phyloP scores from a whole-genome alignment of 768 basidiomycete species.

The Panaeolus cyanescens region DNA sequence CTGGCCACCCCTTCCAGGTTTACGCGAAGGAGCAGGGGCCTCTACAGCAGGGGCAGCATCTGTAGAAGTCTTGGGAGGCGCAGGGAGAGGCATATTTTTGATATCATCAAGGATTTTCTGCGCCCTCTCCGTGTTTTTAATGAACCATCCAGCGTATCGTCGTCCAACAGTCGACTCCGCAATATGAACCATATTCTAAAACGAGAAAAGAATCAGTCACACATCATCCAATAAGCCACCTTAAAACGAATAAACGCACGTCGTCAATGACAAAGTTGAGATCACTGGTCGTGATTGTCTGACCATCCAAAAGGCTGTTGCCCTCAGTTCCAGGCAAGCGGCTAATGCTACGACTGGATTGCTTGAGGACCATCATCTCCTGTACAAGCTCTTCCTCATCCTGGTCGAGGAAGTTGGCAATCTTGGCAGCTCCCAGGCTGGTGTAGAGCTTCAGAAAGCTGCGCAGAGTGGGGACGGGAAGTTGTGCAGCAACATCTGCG shows the following conservation, averaged over 20 bases:
- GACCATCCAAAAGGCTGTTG: conserved; percentile 76
- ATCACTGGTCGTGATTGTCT: conserved; percentile 88
- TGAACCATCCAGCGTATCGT: conserved; percentile 96
- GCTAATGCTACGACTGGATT: conserved; percentile 76
- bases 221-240: background rate
- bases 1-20: conserved; percentile 42
- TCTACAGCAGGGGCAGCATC: conserved; percentile 19
- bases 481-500: conserved; percentile 72
- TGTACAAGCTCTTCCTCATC: conserved; percentile 95
- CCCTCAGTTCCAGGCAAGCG: conserved; percentile 57
- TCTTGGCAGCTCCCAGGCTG: conserved; percentile 86
- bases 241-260: conserved; percentile 47
- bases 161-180: conserved; percentile 93
- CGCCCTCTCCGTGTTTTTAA: conserved; percentile 91
- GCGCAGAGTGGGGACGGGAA: conserved; percentile 81
- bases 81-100: conserved; percentile 50
- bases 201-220: background rate
- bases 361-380: conserved; percentile 97
- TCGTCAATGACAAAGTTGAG: conserved; percentile 95
- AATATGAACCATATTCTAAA: conserved; percentile 94
- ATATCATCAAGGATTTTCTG: conserved; percentile 86
- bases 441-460: conserved; percentile 96
- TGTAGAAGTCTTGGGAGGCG: conserved; percentile 22
- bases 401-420: conserved; percentile 88
- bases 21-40: conserved; percentile 24